Evolutionary conservation across 106 monocot species (phyloP).

Genomic region (Xerophyta viscosa): DNA sequence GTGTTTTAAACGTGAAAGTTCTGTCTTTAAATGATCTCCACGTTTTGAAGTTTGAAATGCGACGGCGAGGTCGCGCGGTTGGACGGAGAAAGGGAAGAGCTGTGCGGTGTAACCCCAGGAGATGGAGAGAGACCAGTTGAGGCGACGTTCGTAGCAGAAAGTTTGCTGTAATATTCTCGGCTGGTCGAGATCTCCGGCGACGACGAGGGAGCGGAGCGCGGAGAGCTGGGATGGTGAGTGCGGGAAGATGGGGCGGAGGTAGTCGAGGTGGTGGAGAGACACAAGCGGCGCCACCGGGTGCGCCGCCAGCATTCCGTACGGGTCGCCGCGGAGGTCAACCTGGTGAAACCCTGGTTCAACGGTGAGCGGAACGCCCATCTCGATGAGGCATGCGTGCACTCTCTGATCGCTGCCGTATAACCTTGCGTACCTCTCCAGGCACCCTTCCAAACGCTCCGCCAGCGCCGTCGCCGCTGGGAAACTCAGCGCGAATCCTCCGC

Average conservation of each 20-base stretch:
- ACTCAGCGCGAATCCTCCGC: slow-evolving; percentile 68
- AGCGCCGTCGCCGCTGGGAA: slow-evolving; percentile 36
- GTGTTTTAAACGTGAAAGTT: slow-evolving; percentile 76
- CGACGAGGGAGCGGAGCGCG: slow-evolving; percentile 27
- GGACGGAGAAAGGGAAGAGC: slow-evolving; percentile 39
- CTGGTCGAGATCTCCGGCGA: slow-evolving; percentile 39
- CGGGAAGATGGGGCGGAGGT: slow-evolving; percentile 42
- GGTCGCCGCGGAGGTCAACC: slow-evolving; percentile 65
- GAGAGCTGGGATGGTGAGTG: slow-evolving; percentile 20
- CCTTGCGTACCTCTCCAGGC: slow-evolving; percentile 45
- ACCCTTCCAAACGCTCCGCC: slow-evolving; percentile 38
- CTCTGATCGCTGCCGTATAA: slow-evolving; percentile 68
- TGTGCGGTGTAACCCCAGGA: slow-evolving; percentile 85
- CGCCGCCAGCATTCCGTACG: slow-evolving; percentile 76
- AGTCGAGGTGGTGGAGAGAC: slow-evolving; percentile 75
- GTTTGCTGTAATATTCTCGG: slow-evolving; percentile 55
- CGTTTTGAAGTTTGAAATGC: slow-evolving; percentile 62
- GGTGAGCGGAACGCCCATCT: slow-evolving; percentile 61
- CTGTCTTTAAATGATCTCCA: slow-evolving; percentile 47
- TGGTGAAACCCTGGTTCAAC: slow-evolving; percentile 61
- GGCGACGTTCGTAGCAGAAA: slow-evolving; percentile 50
- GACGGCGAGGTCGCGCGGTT: slow-evolving; percentile 29
- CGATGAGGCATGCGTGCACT: slow-evolving; percentile 75
- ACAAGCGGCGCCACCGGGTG: slow-evolving; percentile 75
- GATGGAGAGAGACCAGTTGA: slow-evolving; percentile 66